Evolutionary conservation across 2,329 filamentous ascomycete genomes (phyloP).

Genomic region (Trichoderma koningii): DNA sequence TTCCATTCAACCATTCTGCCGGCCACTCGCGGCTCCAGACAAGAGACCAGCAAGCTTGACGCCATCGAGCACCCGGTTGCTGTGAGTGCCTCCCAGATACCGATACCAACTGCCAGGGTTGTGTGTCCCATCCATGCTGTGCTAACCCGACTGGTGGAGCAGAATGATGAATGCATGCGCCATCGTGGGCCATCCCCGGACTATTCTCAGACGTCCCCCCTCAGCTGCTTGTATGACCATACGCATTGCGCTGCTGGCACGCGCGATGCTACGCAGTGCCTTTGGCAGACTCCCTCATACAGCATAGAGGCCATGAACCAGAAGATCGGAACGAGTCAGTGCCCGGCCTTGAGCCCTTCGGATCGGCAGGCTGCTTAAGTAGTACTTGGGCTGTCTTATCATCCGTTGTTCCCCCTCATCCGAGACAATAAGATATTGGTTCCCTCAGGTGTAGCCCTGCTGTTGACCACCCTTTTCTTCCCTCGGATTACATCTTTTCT

Average conservation of each 20-base stretch:
- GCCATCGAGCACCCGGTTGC: background rate
- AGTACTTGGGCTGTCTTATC: constrained; percentile 1
- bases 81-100: constrained; percentile 1
- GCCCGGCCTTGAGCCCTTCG: background rate
- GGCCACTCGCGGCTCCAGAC: background rate
- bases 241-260: background rate
- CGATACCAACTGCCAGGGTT: constrained; percentile 8
- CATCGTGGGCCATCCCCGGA: constrained; percentile 11
- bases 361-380: background rate
- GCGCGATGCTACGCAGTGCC: no score
- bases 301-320: background rate
- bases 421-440: background rate
- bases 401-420: constrained; percentile 10
- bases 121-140: background rate
- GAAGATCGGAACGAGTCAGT: background rate
- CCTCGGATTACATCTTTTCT: background rate
- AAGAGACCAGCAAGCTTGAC: background rate
- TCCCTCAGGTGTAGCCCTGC: constrained; percentile 17
- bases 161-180: background rate
- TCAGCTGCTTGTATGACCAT: background rate
- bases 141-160: constrained; percentile 16
- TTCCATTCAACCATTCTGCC: background rate
- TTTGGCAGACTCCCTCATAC: no score
- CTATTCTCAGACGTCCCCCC: background rate
- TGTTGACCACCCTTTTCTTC: background rate